Conservation (phyloP, 164 flowering plant genomes). For the Platanus orientalis region DNA sequence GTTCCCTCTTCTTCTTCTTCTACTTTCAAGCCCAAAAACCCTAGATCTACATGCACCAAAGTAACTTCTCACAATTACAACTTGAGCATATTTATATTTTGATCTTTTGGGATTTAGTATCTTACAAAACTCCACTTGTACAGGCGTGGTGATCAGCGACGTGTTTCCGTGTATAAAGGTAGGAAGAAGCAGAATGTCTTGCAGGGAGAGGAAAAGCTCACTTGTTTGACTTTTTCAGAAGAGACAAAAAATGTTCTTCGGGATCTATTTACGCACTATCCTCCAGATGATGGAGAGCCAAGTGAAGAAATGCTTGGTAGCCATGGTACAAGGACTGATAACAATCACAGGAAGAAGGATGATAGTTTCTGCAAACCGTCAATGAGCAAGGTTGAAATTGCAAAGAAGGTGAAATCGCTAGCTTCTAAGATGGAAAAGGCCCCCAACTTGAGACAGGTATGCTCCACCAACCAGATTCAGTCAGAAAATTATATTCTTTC, state of each 20-base stretch:
- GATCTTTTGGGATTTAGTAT: background rate
- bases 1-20: too few relatives aligned
- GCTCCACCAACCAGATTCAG: background rate
- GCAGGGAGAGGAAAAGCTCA: slow-evolving; percentile 25
- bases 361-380: slow-evolving; percentile 49
- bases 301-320: slow-evolving; percentile 21
- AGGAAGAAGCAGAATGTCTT: slow-evolving; percentile 17
- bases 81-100: background rate
- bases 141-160: slow-evolving; percentile 55
- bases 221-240: slow-evolving; percentile 54
- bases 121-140: slow-evolving; percentile 7
- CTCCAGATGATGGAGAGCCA: slow-evolving; percentile 57
- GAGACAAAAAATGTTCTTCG: slow-evolving; percentile 47
- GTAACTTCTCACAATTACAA: too few relatives aligned
- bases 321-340: slow-evolving; percentile 14
- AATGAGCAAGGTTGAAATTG: slow-evolving; percentile 44
- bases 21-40: too few relatives aligned
- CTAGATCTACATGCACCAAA: too few relatives aligned
- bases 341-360: slow-evolving; percentile 25
- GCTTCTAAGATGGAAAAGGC: slow-evolving; percentile 35
- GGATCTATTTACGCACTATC: slow-evolving; percentile 61
- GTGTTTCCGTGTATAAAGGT: slow-evolving; percentile 59
- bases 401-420: slow-evolving; percentile 45
- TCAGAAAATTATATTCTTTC: background rate
- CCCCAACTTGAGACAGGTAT: slow-evolving; percentile 48